phyloP scores from a whole-genome alignment of 768 basidiomycete genomes.

The Trametes cinnabarina region DNA sequence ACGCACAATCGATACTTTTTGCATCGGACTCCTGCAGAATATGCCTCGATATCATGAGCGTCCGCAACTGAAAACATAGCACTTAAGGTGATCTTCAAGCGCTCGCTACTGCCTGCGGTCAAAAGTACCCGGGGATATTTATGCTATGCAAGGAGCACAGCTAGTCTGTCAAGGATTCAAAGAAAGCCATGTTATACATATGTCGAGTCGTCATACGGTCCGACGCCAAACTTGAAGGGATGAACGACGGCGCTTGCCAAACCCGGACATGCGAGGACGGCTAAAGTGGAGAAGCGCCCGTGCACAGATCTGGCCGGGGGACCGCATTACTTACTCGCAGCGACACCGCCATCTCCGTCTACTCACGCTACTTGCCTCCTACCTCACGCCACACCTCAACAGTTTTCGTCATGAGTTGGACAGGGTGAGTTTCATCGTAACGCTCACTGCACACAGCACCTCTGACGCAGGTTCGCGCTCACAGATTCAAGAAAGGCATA shows the following conservation, averaged over 20 bases:
- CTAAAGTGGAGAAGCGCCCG: background rate
- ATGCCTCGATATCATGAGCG: too few relatives aligned
- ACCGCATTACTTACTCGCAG: background rate
- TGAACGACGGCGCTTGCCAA: background rate
- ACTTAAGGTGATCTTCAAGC: too few relatives aligned
- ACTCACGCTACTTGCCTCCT: background rate
- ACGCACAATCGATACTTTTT: too few relatives aligned
- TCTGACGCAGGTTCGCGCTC: background rate
- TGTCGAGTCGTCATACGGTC: too few relatives aligned
- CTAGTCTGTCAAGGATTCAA: too few relatives aligned
- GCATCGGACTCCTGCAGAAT: too few relatives aligned
- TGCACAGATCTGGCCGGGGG: background rate
- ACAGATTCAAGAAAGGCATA: conserved; percentile 22
- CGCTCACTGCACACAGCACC: background rate
- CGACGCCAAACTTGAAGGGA: too few relatives aligned
- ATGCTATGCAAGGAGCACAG: too few relatives aligned
- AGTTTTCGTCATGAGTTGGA: conserved; percentile 13
- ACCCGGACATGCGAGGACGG: background rate
- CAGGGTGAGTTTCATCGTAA: conserved; percentile 1
- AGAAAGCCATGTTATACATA: too few relatives aligned
- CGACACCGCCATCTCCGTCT: background rate
- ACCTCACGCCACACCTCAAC: background rate
- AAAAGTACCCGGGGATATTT: too few relatives aligned
- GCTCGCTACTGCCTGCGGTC: too few relatives aligned
- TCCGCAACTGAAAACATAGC: too few relatives aligned